Conservation (phyloP, 2,329 filamentous ascomycete species). For the Epichloe hybrida region DNA sequence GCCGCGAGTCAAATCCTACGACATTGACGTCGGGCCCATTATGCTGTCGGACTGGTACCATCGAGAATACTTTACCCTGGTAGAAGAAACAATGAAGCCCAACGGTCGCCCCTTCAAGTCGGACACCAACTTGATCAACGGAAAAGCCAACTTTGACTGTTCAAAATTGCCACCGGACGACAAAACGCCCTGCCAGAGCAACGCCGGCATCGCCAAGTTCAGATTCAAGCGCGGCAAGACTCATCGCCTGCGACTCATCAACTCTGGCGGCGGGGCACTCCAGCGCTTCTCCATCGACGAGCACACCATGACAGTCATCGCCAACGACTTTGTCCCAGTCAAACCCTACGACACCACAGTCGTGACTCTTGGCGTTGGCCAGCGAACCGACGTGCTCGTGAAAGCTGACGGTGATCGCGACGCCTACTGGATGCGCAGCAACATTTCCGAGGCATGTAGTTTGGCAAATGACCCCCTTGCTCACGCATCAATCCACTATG, state of each 20-base stretch:
- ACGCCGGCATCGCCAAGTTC: slow-evolving; percentile 39
- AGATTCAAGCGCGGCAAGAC: slow-evolving; percentile 36
- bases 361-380: slow-evolving; percentile 45
- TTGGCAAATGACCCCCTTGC: slow-evolving; percentile 34
- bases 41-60: slow-evolving; percentile 49
- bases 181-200: slow-evolving; percentile 28
- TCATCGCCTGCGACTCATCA: slow-evolving; percentile 47
- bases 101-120: slow-evolving; percentile 24
- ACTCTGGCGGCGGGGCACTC: slow-evolving; percentile 36
- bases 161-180: slow-evolving; percentile 23
- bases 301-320: slow-evolving; percentile 49
- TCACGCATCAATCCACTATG: slow-evolving; percentile 52
- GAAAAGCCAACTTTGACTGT: slow-evolving; percentile 45
- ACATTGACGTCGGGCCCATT: slow-evolving; percentile 47
- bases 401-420: slow-evolving; percentile 30
- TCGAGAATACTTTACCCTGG: slow-evolving; percentile 30
- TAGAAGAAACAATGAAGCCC: slow-evolving; percentile 32
- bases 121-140: slow-evolving; percentile 50
- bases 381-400: slow-evolving; percentile 35
- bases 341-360: slow-evolving; percentile 48
- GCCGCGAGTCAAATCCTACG: slow-evolving; percentile 34
- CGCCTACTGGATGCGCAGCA: slow-evolving; percentile 48
- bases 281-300: slow-evolving; percentile 45
- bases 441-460: slow-evolving; percentile 34
- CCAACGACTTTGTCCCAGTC: slow-evolving; percentile 49